Base-by-base conservation (phyloP, 2,329 filamentous ascomycete genomes). In the Pestalotiopsis sp. region DNA sequence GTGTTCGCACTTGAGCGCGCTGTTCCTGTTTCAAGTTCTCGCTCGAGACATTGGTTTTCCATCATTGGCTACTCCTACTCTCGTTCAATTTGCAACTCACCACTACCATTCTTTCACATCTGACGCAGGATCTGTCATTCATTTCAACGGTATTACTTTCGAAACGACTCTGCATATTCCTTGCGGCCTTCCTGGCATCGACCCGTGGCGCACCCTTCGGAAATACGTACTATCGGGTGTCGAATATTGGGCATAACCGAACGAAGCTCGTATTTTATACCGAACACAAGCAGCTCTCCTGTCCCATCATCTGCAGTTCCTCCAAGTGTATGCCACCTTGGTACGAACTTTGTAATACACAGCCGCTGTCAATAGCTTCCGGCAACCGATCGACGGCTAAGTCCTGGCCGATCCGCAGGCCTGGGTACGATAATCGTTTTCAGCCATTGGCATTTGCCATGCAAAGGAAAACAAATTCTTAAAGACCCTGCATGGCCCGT, bases 281-380 rank as follows among this genome's bases (percentile, higher is more conserved):
- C 27, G 13, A 23, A 27, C 23, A 59, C 23, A 23, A 23, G 13
- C 11, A 13, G 31, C 5, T 36, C 23, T 36, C 17, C 27, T 3
- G 11, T 20, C 36, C 31, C 59, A 39, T 4, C 17, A 62, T 17
- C 31, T 62, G 59, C 59, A 20, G 13, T 39, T 62, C 25, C 13
- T 38, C 5, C 59, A 62, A 14, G 31, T 62, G 14, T 39, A 38
- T 62, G 27, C 31, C 31, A 38, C 59, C 59, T 36, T 12, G 27
- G 27, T 39, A 62, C 59, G 59, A 62, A 20, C 27, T n/a, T 62
- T 62, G 59, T 36, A 59, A 25, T 59, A 27, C 57, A 59, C 25
- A 23, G 27, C 20, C 25, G n/a, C 31, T 20, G 59, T 39, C 17
- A 13, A 39, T 14, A 59, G 9, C 57, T 62, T 62, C 31, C 27